Evolutionary conservation across 129 eudicot genomes (phyloP).

Genomic region (Flaveria bidentis): DNA sequence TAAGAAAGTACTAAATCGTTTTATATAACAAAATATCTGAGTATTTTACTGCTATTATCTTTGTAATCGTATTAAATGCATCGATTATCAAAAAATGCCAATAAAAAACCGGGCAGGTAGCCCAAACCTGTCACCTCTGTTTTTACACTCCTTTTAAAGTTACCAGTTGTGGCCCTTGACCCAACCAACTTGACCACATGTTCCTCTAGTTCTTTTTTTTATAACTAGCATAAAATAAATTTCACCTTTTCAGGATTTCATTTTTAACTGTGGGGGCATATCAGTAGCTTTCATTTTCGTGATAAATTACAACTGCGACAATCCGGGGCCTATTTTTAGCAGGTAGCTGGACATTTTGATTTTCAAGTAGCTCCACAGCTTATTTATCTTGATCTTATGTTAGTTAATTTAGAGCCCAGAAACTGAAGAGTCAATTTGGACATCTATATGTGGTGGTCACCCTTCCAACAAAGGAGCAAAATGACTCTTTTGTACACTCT

Average conservation of each 20-base stretch:
- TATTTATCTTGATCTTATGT: conserved; percentile 28
- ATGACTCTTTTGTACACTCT: conserved; percentile 68
- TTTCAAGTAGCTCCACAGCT: conserved; percentile 15
- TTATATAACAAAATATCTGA: not conserved
- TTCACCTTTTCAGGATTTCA: conserved; percentile 65
- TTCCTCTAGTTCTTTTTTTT: not conserved
- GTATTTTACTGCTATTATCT: not conserved
- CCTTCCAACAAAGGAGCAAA: conserved; percentile 86
- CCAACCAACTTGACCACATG: not conserved
- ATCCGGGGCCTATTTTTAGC: conserved; percentile 51
- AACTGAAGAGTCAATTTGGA: conserved; percentile 85
- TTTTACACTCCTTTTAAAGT: not conserved
- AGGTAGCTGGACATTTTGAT: conserved; percentile 47
- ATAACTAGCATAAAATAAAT: not conserved
- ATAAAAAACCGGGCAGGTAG: not conserved
- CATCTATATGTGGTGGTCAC: conserved; percentile 78
- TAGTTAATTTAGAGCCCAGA: conserved; percentile 59
- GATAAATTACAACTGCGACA: conserved; percentile 57
- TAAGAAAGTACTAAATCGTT: not conserved
- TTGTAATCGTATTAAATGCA: not conserved
- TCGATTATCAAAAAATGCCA: not conserved
- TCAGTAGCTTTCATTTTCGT: conserved; percentile 84
- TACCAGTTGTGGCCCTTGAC: not conserved
- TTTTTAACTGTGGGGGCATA: conserved; percentile 88
- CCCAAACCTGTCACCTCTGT: not conserved